phyloP scores from a whole-genome alignment of 495 filamentous ascomycete genomes.

The Penicillium robsamsonii region DNA sequence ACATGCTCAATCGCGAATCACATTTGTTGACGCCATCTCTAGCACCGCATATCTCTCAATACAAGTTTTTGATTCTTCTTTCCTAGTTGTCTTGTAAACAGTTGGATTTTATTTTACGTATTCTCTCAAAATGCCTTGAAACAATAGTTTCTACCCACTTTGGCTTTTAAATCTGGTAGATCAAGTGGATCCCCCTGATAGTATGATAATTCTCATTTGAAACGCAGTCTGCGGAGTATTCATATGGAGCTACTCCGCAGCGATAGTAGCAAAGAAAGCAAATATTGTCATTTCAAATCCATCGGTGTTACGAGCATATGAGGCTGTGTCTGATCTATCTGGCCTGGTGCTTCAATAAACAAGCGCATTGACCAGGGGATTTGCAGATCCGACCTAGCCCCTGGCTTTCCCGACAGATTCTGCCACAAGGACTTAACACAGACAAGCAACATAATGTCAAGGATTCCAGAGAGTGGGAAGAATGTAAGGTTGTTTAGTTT shows the following conservation, averaged over 20 bases:
- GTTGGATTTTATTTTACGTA: no score
- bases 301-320: not conserved
- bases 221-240: not conserved
- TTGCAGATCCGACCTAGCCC: constrained; percentile 9
- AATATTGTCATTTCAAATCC: not conserved
- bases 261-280: not conserved
- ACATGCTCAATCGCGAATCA: not conserved
- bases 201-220: not conserved
- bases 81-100: not conserved
- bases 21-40: not conserved
- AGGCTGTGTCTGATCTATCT: constrained; percentile 10
- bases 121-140: not conserved
- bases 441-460: not conserved
- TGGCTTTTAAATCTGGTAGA: not conserved
- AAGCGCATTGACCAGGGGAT: constrained; percentile 8
- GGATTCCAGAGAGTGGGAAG: not conserved
- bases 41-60: not conserved
- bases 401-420: not conserved
- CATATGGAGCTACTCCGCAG: not conserved
- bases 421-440: not conserved
- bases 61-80: not conserved
- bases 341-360: constrained; percentile 6
- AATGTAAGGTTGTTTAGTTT: not conserved
- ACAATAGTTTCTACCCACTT: constrained; percentile 3
- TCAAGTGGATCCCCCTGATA: not conserved